Base-by-base conservation (phyloP, 495 filamentous ascomycete genomes). In the Penicillium arizonense region DNA sequence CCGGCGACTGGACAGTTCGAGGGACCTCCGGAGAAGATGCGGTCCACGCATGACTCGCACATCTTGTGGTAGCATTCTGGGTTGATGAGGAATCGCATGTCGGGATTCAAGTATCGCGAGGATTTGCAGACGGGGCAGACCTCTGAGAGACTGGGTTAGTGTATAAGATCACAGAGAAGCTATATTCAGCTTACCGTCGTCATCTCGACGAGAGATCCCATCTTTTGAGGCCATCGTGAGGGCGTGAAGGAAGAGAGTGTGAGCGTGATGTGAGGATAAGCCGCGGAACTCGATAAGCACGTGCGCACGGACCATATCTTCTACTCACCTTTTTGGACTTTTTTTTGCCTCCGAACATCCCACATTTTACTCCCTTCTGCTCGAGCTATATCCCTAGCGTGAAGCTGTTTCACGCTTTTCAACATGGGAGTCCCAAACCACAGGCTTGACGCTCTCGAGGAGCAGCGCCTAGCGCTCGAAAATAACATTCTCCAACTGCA, bases 21-120 rank as follows among this genome's bases (percentile, higher is more conserved):
- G 0, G 95, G 94, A 1, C 94, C 93, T 20, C 86, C 84, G 21
- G 87, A 87, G 81, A 97, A 98, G 54, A 96, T 89, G 23, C 92
- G 87, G 75, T 91, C 89, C 44, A 97, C 93, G 77, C 94, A 97
- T 32, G 87, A 89, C 61, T 86, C 82, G 74, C 94, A 99, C 90
- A 99, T 96, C 55, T 88, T 89, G 81, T 99, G 94, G 79, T 97
- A 99, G 81, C 94, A 99, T 76, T 95, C 90, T 14, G 93, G 89
- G 70, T 97, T 96, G 70, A 97, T 89, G 56, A 95, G 87, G 73
- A 99, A 96, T 46, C 82, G 78, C 83, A 99, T 91, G 73, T 89
- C 84, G 20, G 84, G 85, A 75, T 96, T 97, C 64, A 97, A 84
- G 77, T 97, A 97, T 50, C 90, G 88, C 50, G 87, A 87, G 47